Conservation (phyloP, 2,329 filamentous ascomycete genomes). For the Penicillium fuscoglaucum region DNA sequence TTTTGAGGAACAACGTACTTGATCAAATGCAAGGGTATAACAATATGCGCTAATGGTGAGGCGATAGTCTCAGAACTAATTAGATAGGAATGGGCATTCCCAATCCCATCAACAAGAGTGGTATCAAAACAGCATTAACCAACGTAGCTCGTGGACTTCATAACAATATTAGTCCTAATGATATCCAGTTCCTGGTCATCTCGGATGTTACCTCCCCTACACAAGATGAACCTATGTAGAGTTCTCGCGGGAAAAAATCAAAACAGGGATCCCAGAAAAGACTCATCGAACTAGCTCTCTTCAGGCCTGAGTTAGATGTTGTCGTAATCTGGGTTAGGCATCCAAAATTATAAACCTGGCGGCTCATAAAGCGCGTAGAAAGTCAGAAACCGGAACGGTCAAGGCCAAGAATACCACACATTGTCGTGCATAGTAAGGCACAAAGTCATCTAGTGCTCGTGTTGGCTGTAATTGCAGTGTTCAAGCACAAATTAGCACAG, state of each 20-base stretch:
- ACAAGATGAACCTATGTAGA: not conserved
- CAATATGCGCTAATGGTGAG: not conserved
- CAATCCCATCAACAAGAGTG: not conserved
- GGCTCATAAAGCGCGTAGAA: not conserved
- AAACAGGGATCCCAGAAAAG: slow-evolving; percentile 1
- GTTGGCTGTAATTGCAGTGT: not conserved
- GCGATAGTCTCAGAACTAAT: not conserved
- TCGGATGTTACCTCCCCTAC: not conserved
- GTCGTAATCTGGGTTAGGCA: not conserved
- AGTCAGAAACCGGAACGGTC: not conserved
- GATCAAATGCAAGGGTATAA: not conserved
- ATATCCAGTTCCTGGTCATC: not conserved
- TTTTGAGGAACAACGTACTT: not conserved
- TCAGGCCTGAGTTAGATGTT: not conserved
- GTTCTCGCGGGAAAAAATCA: not conserved
- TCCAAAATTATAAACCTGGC: not conserved
- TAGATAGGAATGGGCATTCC: not conserved
- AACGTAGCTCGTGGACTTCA: not conserved
- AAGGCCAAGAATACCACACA: not conserved
- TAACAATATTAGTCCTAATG: slow-evolving; percentile 1
- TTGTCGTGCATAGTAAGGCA: not conserved
- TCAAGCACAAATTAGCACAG: not conserved
- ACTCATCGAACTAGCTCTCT: not conserved
- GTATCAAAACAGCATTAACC: not conserved
- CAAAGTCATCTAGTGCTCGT: not conserved